Conservation (phyloP, 2,329 filamentous ascomycete species). For the Fusarium sp. region DNA sequence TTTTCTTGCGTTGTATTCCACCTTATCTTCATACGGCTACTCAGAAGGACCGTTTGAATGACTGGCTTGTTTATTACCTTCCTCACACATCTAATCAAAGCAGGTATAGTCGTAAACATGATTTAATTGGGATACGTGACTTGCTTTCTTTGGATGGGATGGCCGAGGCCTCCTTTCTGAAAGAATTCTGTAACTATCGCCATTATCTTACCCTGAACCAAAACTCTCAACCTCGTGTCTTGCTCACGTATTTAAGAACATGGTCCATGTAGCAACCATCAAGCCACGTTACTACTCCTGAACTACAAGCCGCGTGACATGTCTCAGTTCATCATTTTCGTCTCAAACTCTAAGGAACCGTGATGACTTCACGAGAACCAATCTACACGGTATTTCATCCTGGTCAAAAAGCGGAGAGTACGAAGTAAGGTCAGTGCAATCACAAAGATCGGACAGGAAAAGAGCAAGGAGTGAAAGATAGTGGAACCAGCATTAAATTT, state of each 20-base stretch:
- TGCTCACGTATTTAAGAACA: background rate
- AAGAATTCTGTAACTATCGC: background rate
- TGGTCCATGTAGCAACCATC: background rate
- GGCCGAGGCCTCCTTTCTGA: background rate
- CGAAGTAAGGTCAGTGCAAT: conserved; percentile 11
- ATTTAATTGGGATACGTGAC: background rate
- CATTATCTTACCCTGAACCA: conserved; percentile 8
- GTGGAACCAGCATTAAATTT: conserved; percentile 17
- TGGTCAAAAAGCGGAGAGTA: conserved; percentile 13
- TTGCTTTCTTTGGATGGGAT: background rate
- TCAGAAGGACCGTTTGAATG: too few relatives aligned
- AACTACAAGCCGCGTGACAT: conserved; percentile 1
- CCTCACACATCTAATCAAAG: too few relatives aligned
- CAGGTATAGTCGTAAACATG: background rate
- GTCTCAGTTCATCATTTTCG: background rate
- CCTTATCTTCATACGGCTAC: too few relatives aligned
- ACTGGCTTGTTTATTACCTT: too few relatives aligned
- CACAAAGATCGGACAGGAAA: conserved; percentile 8
- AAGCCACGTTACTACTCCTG: background rate
- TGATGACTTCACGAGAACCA: conserved; percentile 23
- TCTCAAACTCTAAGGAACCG: background rate
- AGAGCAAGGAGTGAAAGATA: background rate
- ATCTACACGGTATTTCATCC: background rate
- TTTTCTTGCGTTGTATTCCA: background rate
- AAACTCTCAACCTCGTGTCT: background rate